Evolutionary conservation across 306 rosid genomes (phyloP), one percentile per base, ranked within the genome.

Genomic region (Trichosanthes truncata): DNA sequence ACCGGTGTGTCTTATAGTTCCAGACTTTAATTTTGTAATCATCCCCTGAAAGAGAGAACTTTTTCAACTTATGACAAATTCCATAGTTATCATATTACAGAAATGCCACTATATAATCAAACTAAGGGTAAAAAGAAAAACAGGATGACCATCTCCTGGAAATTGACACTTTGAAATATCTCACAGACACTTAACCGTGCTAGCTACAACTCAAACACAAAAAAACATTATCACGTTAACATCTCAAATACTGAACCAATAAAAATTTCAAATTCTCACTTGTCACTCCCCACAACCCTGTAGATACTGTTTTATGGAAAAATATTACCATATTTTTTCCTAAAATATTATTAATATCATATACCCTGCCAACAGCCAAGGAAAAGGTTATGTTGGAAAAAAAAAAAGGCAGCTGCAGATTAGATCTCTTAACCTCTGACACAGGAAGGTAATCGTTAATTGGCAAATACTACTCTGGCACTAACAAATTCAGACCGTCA

Each of bases 21-120:
- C 98, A 94, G 67, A 94, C 98, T 80, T 94, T 94, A 84, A 94
- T 94, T 88, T 94, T 94, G 91, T 94, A 94, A 83, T 94, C 98
- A 81, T 94, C 98, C 87, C 98, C 98, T 94, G 93, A 81, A 29
- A 78, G 60, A 85, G 73, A 79, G 56, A 79, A 56, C 29, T 2
- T 26, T 46, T 73, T 46, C 60, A 72, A 48, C 15, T 48, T 48
- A 48, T 3, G 1, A 17, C 9, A 73, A 71, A 73, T 73, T 73
- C 59, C 41, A 29, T 23, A 21, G 56, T 40, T 68, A 71, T 55
- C 11, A 71, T 45, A 71, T 17, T 45, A 31, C 35, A 45, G 56
- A 45, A 71, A 49, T 71, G 77, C 57, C 21, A 40, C 21, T 11
- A 71, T 14, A 14, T 13, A 71, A 45, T 45, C 36, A 71, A 23